phyloP scores from a whole-genome alignment of 768 basidiomycete species.

The Paxillus rubicundulus region DNA sequence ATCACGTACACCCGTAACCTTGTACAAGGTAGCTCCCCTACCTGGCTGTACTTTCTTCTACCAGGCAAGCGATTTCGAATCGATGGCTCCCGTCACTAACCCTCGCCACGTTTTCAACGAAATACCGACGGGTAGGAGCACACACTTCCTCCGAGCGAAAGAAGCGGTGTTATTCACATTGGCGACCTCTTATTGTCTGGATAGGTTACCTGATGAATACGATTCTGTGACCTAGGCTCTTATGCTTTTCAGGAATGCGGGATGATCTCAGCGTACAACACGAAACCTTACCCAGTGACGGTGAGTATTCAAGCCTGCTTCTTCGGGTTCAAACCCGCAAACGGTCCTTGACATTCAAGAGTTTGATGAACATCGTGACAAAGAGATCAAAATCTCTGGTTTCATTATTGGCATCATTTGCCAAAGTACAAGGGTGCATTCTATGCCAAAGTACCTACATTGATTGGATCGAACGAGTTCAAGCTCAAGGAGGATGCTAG shows the following conservation, averaged over 20 bases:
- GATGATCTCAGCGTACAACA: conserved; percentile 16
- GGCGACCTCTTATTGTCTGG: background rate
- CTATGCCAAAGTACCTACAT: conserved; percentile 38
- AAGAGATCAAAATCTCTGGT: conserved; percentile 44
- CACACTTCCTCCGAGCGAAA: too few relatives aligned
- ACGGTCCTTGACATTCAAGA: too few relatives aligned
- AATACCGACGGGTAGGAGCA: conserved; percentile 24
- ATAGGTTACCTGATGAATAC: conserved; percentile 21
- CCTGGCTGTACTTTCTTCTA: too few relatives aligned
- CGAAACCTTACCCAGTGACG: conserved; percentile 7
- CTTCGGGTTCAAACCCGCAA: conserved; percentile 6
- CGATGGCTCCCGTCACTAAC: conserved; percentile 28
- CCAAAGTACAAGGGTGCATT: conserved; percentile 43
- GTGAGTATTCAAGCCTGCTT: conserved; percentile 2
- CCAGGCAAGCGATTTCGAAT: too few relatives aligned
- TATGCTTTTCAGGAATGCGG: conserved; percentile 31
- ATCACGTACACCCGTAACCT: too few relatives aligned
- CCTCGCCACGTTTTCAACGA: conserved; percentile 38
- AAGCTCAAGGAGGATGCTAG: conserved; percentile 47
- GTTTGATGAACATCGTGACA: conserved; percentile 36
- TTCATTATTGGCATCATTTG: conserved; percentile 35
- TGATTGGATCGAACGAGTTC: conserved; percentile 45
- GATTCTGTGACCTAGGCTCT: background rate
- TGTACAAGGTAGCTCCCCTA: too few relatives aligned
- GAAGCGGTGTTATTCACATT: too few relatives aligned